A percentile compares a stretch with the other conserved stretches of the same genome.
Conservation (phyloP, 345 rosid genomes). For the Reutealis trisperma region DNA sequence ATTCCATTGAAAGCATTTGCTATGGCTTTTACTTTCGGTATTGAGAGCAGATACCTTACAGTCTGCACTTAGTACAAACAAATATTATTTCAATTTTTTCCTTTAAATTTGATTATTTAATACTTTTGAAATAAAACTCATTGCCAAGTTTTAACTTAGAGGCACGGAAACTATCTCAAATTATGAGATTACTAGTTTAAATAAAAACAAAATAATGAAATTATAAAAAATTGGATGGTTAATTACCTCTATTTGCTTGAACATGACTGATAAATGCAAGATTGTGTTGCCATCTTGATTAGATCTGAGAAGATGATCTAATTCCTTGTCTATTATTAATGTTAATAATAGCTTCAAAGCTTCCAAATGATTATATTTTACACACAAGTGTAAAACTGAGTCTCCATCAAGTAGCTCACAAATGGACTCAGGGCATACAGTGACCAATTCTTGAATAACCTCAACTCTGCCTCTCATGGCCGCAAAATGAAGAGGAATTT, state of each 20-base stretch:
- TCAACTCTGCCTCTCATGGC: constrained; percentile 10
- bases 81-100: too few relatives aligned
- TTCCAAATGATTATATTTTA: not conserved
- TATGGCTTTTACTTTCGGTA: not conserved
- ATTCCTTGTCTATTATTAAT: too few relatives aligned
- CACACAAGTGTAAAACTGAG: not conserved
- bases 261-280: not conserved
- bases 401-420: not conserved
- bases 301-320: not conserved
- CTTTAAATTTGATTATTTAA: too few relatives aligned
- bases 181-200: too few relatives aligned
- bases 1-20: not conserved
- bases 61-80: not conserved
- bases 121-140: too few relatives aligned
- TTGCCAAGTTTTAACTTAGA: too few relatives aligned
- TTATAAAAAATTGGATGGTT: too few relatives aligned
- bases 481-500: constrained; percentile 11
- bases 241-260: not conserved
- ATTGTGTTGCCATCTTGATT: not conserved
- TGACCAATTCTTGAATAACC: not conserved
- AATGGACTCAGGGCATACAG: not conserved
- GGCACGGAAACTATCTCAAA: too few relatives aligned
- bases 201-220: too few relatives aligned
- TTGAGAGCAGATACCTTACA: not conserved
- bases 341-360: not conserved